These are phyloP conservation scores for Suhomyces bribrorum DNA, from an alignment of 1,139 yeast species.

Conservation along the genomic window DNA sequence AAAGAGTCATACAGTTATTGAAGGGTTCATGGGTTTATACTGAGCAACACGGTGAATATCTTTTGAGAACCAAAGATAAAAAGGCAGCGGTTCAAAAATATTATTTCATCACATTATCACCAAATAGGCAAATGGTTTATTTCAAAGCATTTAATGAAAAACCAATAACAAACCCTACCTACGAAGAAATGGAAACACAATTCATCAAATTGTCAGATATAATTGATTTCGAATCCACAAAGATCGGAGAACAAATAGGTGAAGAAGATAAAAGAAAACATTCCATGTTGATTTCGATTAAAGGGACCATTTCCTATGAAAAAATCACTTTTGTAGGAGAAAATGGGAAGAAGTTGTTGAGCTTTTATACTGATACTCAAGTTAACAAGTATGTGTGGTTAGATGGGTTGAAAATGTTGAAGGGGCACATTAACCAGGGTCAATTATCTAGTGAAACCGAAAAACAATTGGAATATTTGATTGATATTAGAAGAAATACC, in stretches of 20 bases:
- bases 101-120: conserved; percentile 66
- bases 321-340: conserved; percentile 53
- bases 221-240: conserved; percentile 43
- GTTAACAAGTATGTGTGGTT: conserved; percentile 75
- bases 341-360: conserved; percentile 43
- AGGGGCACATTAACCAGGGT: conserved; percentile 33
- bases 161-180: conserved; percentile 52
- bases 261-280: conserved; percentile 40
- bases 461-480: conserved; percentile 56
- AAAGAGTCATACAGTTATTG: conserved; percentile 68
- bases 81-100: conserved; percentile 31
- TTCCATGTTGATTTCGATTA: conserved; percentile 49
- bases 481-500: conserved; percentile 61
- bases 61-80: conserved; percentile 31
- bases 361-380: conserved; percentile 70
- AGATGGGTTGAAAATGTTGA: conserved; percentile 73
- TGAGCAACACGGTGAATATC: conserved; percentile 55
- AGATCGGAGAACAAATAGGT: conserved; percentile 44
- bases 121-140: conserved; percentile 65
- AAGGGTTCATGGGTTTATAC: conserved; percentile 86
- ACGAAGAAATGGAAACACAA: conserved; percentile 50
- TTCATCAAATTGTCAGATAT: conserved; percentile 38
- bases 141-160: conserved; percentile 60
- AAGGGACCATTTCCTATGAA: conserved; percentile 56
- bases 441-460: conserved; percentile 60